Base-by-base conservation (phyloP, 139 green algal species). In the Zygnema cylindricum region DNA sequence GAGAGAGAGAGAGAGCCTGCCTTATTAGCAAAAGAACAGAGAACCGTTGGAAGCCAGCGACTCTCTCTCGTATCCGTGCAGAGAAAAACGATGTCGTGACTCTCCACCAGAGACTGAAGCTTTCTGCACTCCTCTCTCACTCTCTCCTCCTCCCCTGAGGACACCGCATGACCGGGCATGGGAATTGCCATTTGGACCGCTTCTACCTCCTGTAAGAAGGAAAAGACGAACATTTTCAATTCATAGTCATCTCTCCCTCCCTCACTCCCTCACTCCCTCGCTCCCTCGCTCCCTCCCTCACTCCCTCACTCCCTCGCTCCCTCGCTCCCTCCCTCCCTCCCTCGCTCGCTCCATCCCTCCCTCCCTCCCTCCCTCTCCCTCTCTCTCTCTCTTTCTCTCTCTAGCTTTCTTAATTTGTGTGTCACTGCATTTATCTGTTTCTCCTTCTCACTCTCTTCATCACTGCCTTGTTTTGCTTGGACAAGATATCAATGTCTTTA, bases 61-160 rank as follows among this genome's bases (percentile, higher is more conserved):
- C 90, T 94, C 93, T 99, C 97, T 0, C 97, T 93, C 0, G 96
- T 99, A 95, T 99, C 97, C 38, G 95, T 98, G 22, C 99, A 94
- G 81, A 99, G 90, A 92, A 98, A 99, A 21, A 98, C 93, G 0
- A 93, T 95, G 87, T 99, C 97, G 76, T 97, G 94, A 0, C 73
- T 40, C 0, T 78, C 30, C 7, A 98, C 76, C 11, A 94, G 54
- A 2, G 82, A 43, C 39, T 96, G 88, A 85, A 98, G 90, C 43
- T 90, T 77, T 57, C 86, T 87, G 90, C 94, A 87, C 16, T 55
- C 73, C 3, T 25, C 43, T 36, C 16, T 33, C 76, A 84, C 71
- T 40, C 23, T 55, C 16, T 54, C n/a, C 33, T 22, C 55, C 42
- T 92, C 55, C 1, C 7, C 2, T 49, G 38, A 35, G 1, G 35